A percentile compares a stretch with the other conserved stretches of the same genome.
Conservation (phyloP, 352 stramenopile genomes). For the Aphanomyces cochlioides region DNA sequence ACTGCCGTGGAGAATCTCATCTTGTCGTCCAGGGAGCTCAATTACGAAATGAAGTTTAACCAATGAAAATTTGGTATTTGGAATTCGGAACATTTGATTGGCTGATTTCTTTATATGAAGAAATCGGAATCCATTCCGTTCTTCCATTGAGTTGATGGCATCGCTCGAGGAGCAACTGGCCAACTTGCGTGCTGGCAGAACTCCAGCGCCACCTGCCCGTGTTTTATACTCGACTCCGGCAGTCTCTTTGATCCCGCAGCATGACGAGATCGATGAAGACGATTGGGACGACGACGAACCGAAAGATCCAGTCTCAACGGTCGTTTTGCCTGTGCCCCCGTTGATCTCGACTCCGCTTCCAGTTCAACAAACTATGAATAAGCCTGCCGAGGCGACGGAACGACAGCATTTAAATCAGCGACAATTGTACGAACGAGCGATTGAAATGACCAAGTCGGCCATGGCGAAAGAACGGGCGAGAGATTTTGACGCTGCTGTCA, state of each 20-base stretch:
- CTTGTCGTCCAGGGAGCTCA: too few relatives aligned
- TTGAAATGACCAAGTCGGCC: conserved; percentile 57
- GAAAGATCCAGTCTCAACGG: not conserved
- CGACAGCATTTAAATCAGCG: not conserved
- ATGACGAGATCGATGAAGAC: conserved; percentile 27
- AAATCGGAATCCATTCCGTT: not conserved
- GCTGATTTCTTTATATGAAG: conserved; percentile 1
- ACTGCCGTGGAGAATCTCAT: too few relatives aligned
- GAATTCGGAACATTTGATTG: not conserved
- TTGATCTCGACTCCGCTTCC: not conserved
- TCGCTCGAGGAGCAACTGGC: conserved; percentile 27
- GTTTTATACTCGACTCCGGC: not conserved
- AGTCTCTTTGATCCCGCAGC: not conserved
- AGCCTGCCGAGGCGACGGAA: not conserved
- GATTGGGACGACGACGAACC: conserved; percentile 29
- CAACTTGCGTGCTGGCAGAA: conserved; percentile 13
- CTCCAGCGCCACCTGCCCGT: not conserved
- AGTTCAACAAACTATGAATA: not conserved
- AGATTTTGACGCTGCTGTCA: conserved; percentile 59
- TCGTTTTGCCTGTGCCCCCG: not conserved
- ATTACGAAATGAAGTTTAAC: not conserved
- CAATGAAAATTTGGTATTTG: not conserved
- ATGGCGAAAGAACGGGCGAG: conserved; percentile 66
- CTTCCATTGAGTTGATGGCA: conserved; percentile 4
- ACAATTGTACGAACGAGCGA: conserved; percentile 49